Conservation (phyloP, 164 flowering plant genomes). For the Warburgia ugandensis region DNA sequence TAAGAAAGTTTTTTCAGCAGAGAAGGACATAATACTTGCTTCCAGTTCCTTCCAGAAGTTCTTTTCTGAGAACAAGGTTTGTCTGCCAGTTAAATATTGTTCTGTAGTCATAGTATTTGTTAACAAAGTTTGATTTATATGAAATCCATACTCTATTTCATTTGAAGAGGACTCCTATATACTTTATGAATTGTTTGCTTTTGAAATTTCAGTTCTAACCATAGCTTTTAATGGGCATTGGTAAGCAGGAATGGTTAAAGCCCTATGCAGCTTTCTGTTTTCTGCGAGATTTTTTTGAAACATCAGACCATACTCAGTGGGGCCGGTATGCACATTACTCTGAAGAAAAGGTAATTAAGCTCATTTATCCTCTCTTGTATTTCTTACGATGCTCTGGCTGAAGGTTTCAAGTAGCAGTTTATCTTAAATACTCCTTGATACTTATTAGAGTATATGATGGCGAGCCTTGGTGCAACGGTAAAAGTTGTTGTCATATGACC, state of each 20-base stretch:
- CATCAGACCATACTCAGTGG: slow-evolving; percentile 98
- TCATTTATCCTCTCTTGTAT: neutral
- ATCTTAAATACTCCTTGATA: neutral
- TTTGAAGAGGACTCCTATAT: too few relatives aligned
- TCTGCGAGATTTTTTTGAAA: slow-evolving; percentile 89
- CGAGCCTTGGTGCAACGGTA: too few relatives aligned
- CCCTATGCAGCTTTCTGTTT: slow-evolving; percentile 98
- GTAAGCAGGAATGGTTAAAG: slow-evolving; percentile 83
- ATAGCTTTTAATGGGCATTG: slow-evolving; percentile 6
- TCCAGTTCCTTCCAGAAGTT: slow-evolving; percentile 68
- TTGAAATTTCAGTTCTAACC: neutral
- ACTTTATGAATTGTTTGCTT: too few relatives aligned
- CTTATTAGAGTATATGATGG: too few relatives aligned
- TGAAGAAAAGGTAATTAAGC: slow-evolving; percentile 51
- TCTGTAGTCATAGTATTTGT: neutral
- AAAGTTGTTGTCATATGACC: too few relatives aligned
- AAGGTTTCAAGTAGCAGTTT: neutral
- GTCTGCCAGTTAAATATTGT: neutral
- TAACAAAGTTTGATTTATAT: neutral
- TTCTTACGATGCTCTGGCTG: slow-evolving; percentile 1
- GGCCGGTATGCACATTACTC: slow-evolving; percentile 75
- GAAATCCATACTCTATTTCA: neutral
- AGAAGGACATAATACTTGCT: slow-evolving; percentile 55
- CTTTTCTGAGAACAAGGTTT: slow-evolving; percentile 84
- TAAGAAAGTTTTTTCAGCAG: slow-evolving; percentile 56